A percentile compares a stretch with the other conserved stretches of the same genome.
These are phyloP conservation scores for Ganoderma meredithae DNA, from an alignment of 1,284 basidiomycete genomes.

Conservation along the genomic window DNA sequence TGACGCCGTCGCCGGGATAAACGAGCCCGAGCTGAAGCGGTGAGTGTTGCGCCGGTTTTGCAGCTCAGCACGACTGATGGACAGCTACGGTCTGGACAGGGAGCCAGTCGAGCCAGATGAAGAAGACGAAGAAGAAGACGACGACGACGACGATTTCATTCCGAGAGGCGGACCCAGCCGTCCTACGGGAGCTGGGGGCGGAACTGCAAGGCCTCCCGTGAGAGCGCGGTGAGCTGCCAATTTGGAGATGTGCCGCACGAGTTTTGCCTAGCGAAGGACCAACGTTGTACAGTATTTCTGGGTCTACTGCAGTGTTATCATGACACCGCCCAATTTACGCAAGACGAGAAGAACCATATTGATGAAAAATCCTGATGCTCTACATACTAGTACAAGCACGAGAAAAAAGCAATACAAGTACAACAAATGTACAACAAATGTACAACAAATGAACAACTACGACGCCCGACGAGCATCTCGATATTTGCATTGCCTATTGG, in stretches of 20 bases:
- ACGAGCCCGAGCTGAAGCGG: background rate
- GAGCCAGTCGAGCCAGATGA: background rate
- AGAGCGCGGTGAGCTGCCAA: background rate
- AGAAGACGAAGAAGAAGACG: background rate
- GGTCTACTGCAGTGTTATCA: background rate
- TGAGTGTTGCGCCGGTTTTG: background rate
- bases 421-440: slow-evolving; percentile 6
- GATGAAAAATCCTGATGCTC: background rate
- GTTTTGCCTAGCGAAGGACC: background rate
- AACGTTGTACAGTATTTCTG: background rate
- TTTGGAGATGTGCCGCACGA: background rate
- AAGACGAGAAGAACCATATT: background rate
- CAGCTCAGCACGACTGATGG: background rate
- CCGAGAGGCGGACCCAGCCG: background rate
- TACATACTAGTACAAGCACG: background rate
- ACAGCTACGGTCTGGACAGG: background rate
- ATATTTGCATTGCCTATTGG: background rate
- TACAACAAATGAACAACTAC: background rate
- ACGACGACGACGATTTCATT: slow-evolving; percentile 4
- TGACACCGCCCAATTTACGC: background rate
- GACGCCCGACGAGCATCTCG: background rate
- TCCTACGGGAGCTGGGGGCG: background rate
- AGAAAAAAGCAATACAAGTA: background rate
- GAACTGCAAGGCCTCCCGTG: background rate
- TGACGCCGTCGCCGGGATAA: background rate